Evolutionary conservation across 2,329 filamentous ascomycete genomes (phyloP).

Genomic region (Chrysosporium keratinophilum): DNA sequence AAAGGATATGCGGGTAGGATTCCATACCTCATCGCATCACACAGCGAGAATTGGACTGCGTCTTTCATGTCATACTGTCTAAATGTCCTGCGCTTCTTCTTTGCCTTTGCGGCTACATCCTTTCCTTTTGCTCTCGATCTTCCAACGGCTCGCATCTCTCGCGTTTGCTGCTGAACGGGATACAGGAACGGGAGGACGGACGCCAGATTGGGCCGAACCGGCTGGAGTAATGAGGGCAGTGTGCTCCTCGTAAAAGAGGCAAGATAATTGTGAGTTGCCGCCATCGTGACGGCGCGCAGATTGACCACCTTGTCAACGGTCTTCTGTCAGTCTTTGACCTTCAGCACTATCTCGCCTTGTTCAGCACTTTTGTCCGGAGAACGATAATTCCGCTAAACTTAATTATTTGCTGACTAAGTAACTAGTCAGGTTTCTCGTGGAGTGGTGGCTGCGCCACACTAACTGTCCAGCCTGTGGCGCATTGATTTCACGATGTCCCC

Average conservation of each 20-base stretch:
- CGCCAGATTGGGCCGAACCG: constrained; percentile 12
- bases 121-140: constrained; percentile 11
- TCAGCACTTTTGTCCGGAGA: neutral
- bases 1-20: constrained; percentile 10
- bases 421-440: too few species aligned
- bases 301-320: neutral
- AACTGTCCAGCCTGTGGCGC: too few species aligned
- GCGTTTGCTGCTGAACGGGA: constrained; percentile 16
- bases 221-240: constrained; percentile 11
- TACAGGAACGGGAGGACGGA: constrained; percentile 15
- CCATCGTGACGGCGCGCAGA: constrained; percentile 12
- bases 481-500: too few species aligned
- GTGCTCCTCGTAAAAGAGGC: constrained; percentile 15
- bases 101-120: constrained; percentile 22
- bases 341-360: neutral
- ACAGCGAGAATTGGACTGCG: constrained; percentile 65
- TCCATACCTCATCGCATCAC: constrained; percentile 74
- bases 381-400: neutral
- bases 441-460: too few species aligned
- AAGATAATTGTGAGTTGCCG: constrained; percentile 15
- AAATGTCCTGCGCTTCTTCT: constrained; percentile 52
- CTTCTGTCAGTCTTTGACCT: neutral
- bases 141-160: constrained; percentile 7
- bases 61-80: constrained; percentile 53
- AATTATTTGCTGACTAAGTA: neutral